Evolutionary conservation across 305 asterid species (phyloP), one percentile per base, ranked within the genome.

Genomic region (Salvia sclarea): DNA sequence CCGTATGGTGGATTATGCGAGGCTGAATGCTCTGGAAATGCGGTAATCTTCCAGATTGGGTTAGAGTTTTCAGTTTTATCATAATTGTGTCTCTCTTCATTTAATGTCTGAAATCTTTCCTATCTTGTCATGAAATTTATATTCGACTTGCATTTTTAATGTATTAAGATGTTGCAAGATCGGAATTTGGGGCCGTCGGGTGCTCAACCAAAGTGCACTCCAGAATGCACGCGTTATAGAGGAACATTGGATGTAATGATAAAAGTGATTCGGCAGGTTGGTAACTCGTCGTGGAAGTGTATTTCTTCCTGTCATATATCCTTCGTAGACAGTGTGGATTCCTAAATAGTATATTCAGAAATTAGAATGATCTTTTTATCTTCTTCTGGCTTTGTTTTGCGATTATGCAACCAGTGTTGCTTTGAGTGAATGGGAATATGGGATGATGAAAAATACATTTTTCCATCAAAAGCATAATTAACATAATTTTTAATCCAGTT

Each of bases 171-270:
- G 79, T 75, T 85, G 71, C 81, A 81, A 63, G 87, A 78, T 30
- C 28, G 76, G 49, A 86, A 70, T 72, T 70, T 59, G 71, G 58
- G 66, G 71, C 72, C 82, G 28, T 68, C 83, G 16, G 78, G 81
- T 53, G 61, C 80, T 69, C 88, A 75, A 66, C 77, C 85, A 24
- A 33, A 80, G 22, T 78, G 89, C 78, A 68, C 87, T 44, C 72
- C 92, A 10, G 87, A 83, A 50, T 77, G 82, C 76, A 65, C 75
- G 43, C 87, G 83, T 18, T 91, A 86, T 73, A 85, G 77, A 77
- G 91, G 97, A 78, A 87, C 97, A 4, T 49, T 84, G 57, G 97
- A 91, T 84, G 90, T 91, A 59, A 77, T 91, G 55, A 70, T 70
- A 76, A 91, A 85, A 85, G 83, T 91, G 45, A 76, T 72, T 57